These are phyloP conservation scores for Monsonia emarginata DNA, from an alignment of 441 rosid genomes.

Conservation along the genomic window DNA sequence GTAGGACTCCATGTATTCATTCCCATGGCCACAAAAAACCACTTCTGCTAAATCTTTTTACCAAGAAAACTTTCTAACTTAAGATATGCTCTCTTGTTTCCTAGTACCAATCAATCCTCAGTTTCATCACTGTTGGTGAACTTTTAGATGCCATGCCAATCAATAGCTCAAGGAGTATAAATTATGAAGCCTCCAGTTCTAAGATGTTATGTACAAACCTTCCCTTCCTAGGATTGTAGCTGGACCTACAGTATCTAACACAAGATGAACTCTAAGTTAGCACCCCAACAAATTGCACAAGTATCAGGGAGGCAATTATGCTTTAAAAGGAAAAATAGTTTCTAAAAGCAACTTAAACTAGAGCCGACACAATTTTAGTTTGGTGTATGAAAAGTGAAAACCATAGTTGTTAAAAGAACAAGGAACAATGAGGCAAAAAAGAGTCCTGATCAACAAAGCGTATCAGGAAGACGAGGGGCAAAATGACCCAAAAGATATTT, in stretches of 20 bases:
- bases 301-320: background rate
- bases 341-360: background rate
- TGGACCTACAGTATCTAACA: slow-evolving; percentile 23
- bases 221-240: slow-evolving; percentile 9
- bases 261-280: background rate
- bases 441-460: too few relatives aligned
- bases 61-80: too few relatives aligned
- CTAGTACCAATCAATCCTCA: slow-evolving; percentile 18
- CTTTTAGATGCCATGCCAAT: slow-evolving; percentile 27
- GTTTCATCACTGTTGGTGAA: slow-evolving; percentile 18
- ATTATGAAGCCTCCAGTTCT: slow-evolving; percentile 17
- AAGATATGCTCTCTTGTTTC: too few relatives aligned
- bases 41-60: too few relatives aligned
- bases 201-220: slow-evolving; percentile 29
- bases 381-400: background rate
- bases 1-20: too few relatives aligned
- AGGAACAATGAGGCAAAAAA: background rate
- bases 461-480: too few relatives aligned
- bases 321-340: background rate
- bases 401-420: background rate
- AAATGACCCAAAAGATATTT: too few relatives aligned
- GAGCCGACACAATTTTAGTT: background rate
- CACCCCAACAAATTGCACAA: background rate
- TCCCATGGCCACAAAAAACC: too few relatives aligned
- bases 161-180: slow-evolving; percentile 15